phyloP scores from a whole-genome alignment of 2,329 filamentous ascomycete genomes.

The Sphaerulina musiva region DNA sequence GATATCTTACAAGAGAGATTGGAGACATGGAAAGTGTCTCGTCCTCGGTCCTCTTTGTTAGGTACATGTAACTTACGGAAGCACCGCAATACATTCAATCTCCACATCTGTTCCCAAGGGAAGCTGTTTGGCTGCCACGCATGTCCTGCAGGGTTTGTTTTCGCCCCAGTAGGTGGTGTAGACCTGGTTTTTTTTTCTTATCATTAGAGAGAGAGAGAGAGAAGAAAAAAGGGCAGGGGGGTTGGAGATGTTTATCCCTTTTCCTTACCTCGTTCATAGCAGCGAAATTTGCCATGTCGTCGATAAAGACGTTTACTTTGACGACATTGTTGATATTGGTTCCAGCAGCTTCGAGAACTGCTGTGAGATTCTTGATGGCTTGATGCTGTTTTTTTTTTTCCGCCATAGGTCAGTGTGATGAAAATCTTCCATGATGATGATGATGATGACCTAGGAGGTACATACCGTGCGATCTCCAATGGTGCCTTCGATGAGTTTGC shows the following conservation, averaged over 20 bases:
- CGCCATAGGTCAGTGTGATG: too few relatives aligned
- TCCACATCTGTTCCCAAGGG: conserved; percentile 48
- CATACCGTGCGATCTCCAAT: conserved; percentile 50
- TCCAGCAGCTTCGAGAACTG: conserved; percentile 56
- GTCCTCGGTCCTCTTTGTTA: too few relatives aligned
- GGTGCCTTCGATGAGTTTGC: conserved; percentile 51
- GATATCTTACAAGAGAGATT: too few relatives aligned
- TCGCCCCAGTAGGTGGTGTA: conserved; percentile 38
- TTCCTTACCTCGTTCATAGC: conserved; percentile 45
- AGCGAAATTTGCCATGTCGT: conserved; percentile 58
- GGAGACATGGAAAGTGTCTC: too few relatives aligned
- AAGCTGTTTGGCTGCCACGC: conserved; percentile 48
- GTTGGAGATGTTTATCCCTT: neutral
- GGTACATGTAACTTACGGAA: conserved; percentile 24
- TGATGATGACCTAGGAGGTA: too few relatives aligned
- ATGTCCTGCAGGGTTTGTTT: conserved; percentile 35
- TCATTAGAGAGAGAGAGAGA: too few relatives aligned
- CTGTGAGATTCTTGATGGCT: conserved; percentile 53
- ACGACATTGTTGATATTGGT: conserved; percentile 55
- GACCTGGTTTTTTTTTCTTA: conserved; percentile 24
- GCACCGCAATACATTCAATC: conserved; percentile 47
- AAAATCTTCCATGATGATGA: too few relatives aligned
- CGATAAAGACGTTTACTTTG: conserved; percentile 62
- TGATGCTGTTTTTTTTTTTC: conserved; percentile 37
- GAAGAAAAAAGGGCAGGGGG: too few relatives aligned